Evolutionary conservation across 331 rosid genomes (phyloP), one percentile per base, ranked within the genome.

Genomic region (Telfairia occidentalis): DNA sequence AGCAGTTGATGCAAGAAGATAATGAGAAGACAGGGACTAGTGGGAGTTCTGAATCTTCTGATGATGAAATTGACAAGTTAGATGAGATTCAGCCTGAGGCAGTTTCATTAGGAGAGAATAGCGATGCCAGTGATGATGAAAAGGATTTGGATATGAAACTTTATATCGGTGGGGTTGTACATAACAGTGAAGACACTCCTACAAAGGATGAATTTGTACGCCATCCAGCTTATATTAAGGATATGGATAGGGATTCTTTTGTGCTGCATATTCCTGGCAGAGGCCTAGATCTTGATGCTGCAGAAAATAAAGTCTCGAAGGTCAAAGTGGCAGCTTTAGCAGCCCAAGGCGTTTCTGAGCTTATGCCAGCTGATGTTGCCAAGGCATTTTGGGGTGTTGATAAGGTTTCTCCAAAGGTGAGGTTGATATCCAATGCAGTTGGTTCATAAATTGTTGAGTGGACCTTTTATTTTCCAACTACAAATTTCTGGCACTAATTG

Each of bases 351-450:
- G 79, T 87, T 38, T 79, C 97, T 46, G 96, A 90, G 85, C 97
- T 92, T 80, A 95, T 92, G 97, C 97, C 97, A 81, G 80, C 97
- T 76, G 97, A 95, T 60, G 88, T 95, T 76, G 97, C 97, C 66
- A 90, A 90, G 84, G 97, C 90, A 70, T 92, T 95, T 77, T 95
- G 86, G 97, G 74, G 83, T 63, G 82, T 92, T 59, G 96, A 92
- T 70, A 92, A 88, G 84, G 87, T 90, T 77, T 90, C 96, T 63
- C 81, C 99, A 55, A 95, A 92, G 99, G 99, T 95, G 80, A 86
- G 94, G 66, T 76, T 82, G 66, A 55, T 75, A 60, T 69, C 30
- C 18, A 26, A 2, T 55, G 70, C 52, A 29, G 48, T 46, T n/a
- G 48, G 53, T 34, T 66, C 2, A 40, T 24, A 15, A 54, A 40